A percentile compares a stretch with the other conserved stretches of the same genome.
Evolutionary conservation across 169 alveolate genomes (phyloP).

Genomic region (Amoebophrya sp.): DNA sequence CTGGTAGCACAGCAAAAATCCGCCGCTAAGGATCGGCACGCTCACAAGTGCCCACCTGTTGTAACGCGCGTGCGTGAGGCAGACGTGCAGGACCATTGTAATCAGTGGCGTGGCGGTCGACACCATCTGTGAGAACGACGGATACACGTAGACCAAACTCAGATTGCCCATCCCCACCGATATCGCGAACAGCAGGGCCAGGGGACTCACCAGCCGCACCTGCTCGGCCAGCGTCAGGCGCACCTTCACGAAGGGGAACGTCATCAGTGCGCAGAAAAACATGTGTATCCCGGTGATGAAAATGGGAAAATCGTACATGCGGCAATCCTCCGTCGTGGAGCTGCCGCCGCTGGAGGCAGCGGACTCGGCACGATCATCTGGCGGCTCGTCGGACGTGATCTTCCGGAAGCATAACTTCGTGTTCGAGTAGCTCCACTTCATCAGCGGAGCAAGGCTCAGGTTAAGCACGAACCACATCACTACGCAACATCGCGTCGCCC

Average conservation of each 20-base stretch:
- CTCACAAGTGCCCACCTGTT: background rate
- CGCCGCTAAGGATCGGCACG: background rate
- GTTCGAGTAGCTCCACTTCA: background rate
- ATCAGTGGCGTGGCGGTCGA: background rate
- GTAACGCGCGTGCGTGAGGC: background rate
- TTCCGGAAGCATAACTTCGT: background rate
- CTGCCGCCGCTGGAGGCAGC: no score
- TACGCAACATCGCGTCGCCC: background rate
- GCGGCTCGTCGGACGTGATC: no score
- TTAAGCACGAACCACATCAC: background rate
- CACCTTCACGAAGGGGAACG: background rate
- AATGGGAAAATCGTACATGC: background rate
- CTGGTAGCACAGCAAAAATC: background rate
- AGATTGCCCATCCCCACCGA: background rate
- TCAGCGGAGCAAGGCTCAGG: background rate
- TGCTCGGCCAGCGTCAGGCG: no score
- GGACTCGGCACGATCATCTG: no score
- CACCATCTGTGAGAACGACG: background rate
- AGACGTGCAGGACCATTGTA: background rate
- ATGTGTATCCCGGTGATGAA: background rate
- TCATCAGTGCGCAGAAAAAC: background rate
- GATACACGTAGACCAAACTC: background rate
- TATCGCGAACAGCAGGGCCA: background rate
- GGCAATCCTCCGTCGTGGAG: background rate
- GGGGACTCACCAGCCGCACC: background rate